Conservation (phyloP, 192 early-diverging fungal genomes). For the Coemansia javaensis region DNA sequence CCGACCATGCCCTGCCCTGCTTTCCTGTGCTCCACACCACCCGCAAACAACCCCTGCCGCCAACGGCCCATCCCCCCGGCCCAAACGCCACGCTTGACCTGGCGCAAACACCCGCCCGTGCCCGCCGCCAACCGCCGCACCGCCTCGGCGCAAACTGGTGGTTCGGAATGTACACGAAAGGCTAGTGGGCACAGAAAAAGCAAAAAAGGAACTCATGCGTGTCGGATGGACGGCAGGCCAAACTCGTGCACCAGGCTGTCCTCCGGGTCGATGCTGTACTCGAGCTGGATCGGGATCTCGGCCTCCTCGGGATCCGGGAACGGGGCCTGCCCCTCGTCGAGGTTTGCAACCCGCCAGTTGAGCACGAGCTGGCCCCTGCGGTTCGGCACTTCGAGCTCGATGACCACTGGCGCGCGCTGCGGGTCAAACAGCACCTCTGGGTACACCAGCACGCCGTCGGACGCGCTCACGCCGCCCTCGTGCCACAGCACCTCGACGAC, state of each 20-base stretch:
- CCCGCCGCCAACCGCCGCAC: no score
- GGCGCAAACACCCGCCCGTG: no score
- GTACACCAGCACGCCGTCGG: conserved; percentile 25
- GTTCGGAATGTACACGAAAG: no score
- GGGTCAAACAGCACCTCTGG: conserved; percentile 43
- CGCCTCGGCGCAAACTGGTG: no score
- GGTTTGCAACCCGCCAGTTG: conserved; percentile 47
- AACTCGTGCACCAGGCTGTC: conserved; percentile 34
- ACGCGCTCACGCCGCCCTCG: conserved; percentile 5
- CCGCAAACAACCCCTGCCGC: no score
- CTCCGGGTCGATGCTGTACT: conserved; percentile 43
- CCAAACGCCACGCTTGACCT: no score
- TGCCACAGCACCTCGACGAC: conserved; percentile 44
- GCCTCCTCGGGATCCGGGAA: conserved; percentile 42
- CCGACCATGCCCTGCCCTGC: no score
- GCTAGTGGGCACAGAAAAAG: not conserved
- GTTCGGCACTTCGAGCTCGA: conserved; percentile 45
- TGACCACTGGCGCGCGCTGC: conserved; percentile 39
- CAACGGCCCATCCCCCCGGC: no score
- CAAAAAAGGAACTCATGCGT: conserved; percentile 4
- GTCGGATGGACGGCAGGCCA: conserved; percentile 23
- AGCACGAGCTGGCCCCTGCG: conserved; percentile 26
- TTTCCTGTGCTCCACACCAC: no score
- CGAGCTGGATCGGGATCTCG: conserved; percentile 37
- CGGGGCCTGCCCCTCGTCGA: conserved; percentile 51